A percentile compares a stretch with the other conserved stretches of the same genome.
phyloP scores from a whole-genome alignment of 192 early-diverging fungal species.

The Radiomyces spectabilis region DNA sequence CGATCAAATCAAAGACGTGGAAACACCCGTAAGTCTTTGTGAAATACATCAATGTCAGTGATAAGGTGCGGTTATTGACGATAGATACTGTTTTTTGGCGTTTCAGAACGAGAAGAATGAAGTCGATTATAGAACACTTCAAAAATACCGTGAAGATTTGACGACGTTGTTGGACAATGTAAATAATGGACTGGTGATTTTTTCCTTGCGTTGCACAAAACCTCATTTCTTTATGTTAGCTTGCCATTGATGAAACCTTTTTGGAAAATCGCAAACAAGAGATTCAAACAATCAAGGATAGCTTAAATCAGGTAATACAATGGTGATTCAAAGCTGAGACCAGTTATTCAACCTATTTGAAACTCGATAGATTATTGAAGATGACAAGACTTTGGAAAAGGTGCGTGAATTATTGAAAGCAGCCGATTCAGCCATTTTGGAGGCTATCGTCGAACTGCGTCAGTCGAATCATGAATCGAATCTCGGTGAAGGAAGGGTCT shows the following conservation, averaged over 20 bases:
- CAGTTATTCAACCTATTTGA: too few species aligned
- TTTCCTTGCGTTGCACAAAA: too few species aligned
- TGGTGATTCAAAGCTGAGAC: too few species aligned
- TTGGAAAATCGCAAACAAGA: too few species aligned
- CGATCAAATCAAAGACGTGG: conserved; percentile 5
- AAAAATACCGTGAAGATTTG: conserved; percentile 29
- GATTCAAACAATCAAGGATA: too few species aligned
- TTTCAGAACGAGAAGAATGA: conserved; percentile 24
- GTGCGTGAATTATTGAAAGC: conserved; percentile 13
- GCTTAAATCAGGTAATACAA: too few species aligned
- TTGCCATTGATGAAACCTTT: too few species aligned
- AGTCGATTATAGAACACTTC: conserved; percentile 17
- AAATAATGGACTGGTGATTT: too few species aligned
- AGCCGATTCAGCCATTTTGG: conserved; percentile 14
- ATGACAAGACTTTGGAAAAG: not conserved
- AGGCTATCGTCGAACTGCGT: conserved; percentile 26
- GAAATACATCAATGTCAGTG: not conserved
- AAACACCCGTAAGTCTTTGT: conserved; percentile 5
- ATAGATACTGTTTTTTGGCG: too few species aligned
- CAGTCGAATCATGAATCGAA: not conserved
- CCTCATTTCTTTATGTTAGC: too few species aligned
- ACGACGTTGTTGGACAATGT: conserved; percentile 14
- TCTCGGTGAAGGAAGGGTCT: conserved; percentile 11
- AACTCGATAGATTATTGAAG: conserved; percentile 1
- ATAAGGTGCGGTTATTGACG: too few species aligned